These are phyloP conservation scores for Ziziphus jujuba DNA, from an alignment of 306 rosid genomes.

Conservation along the genomic window DNA sequence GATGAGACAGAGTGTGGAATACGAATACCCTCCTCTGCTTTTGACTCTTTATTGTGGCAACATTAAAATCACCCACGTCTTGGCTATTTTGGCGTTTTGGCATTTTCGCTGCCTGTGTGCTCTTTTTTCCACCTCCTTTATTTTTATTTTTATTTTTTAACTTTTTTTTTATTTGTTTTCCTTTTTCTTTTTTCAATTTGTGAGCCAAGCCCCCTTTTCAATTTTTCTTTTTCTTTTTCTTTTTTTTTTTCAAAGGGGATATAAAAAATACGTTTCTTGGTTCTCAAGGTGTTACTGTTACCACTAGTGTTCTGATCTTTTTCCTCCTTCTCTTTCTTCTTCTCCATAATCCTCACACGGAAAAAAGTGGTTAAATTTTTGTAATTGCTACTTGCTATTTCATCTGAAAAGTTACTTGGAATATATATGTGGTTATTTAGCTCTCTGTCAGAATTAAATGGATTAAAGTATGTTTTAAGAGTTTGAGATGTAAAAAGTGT, in stretches of 20 bases:
- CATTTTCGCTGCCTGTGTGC: background rate
- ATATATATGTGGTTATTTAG: too few relatives aligned
- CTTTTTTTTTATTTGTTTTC: too few relatives aligned
- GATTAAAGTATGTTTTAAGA: too few relatives aligned
- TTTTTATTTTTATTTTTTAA: too few relatives aligned
- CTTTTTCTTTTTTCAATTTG: background rate
- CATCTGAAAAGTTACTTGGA: too few relatives aligned
- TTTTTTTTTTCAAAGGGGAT: slow-evolving; percentile 24
- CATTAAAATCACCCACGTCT: slow-evolving; percentile 24
- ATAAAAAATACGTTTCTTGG: slow-evolving; percentile 33
- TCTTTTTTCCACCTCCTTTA: slow-evolving; percentile 1
- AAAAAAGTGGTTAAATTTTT: background rate
- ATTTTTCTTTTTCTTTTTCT: background rate
- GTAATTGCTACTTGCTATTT: background rate
- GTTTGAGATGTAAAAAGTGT: too few relatives aligned
- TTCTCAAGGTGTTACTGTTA: slow-evolving; percentile 17
- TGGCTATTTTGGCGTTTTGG: background rate
- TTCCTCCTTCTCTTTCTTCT: too few relatives aligned
- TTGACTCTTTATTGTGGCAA: slow-evolving; percentile 39
- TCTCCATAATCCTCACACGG: slow-evolving; percentile 3
- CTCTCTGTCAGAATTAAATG: too few relatives aligned
- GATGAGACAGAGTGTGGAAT: slow-evolving; percentile 25
- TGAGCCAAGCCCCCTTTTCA: background rate
- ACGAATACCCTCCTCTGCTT: slow-evolving; percentile 10
- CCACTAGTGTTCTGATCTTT: background rate